Percentiles rank a stretch among this genome's conserved stretches.
Conservation (phyloP, 495 filamentous ascomycete species). For the Annulohypoxylon stygium region DNA sequence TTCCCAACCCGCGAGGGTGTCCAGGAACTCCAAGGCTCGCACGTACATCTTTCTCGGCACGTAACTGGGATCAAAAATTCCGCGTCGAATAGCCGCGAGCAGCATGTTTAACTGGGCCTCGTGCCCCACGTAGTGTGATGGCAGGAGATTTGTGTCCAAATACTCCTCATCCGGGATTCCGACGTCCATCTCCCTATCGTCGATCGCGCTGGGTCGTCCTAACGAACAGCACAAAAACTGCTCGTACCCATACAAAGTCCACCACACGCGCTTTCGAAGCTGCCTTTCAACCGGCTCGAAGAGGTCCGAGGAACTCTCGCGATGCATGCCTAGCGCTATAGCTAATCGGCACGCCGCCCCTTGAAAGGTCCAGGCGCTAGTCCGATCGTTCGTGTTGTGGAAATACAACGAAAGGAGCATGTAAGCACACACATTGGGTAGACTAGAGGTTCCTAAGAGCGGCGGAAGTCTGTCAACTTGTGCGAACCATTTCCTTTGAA, state of each 20-base stretch:
- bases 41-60: slow-evolving; percentile 35
- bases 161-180: slow-evolving; percentile 52
- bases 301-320: slow-evolving; percentile 54
- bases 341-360: slow-evolving; percentile 60
- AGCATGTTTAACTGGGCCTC: slow-evolving; percentile 42
- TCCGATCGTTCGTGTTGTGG: slow-evolving; percentile 61
- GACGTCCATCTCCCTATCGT: slow-evolving; percentile 58
- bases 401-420: slow-evolving; percentile 62
- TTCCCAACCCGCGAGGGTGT: slow-evolving; percentile 57
- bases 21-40: slow-evolving; percentile 50
- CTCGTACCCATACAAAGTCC: slow-evolving; percentile 62
- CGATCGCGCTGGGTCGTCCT: slow-evolving; percentile 62
- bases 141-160: slow-evolving; percentile 47
- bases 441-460: slow-evolving; percentile 55
- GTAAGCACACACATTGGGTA: slow-evolving; percentile 61
- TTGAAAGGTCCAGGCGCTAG: slow-evolving; percentile 59
- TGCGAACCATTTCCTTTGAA: slow-evolving; percentile 55
- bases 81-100: slow-evolving; percentile 32
- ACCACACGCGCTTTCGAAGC: slow-evolving; percentile 62
- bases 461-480: slow-evolving; percentile 50
- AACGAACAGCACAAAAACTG: slow-evolving; percentile 60
- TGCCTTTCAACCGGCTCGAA: slow-evolving; percentile 58
- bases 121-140: slow-evolving; percentile 46
- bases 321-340: slow-evolving; percentile 63
- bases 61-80: slow-evolving; percentile 40